phyloP scores from a whole-genome alignment of 192 early-diverging fungal genomes.

The Chytriomyces hyalinus region DNA sequence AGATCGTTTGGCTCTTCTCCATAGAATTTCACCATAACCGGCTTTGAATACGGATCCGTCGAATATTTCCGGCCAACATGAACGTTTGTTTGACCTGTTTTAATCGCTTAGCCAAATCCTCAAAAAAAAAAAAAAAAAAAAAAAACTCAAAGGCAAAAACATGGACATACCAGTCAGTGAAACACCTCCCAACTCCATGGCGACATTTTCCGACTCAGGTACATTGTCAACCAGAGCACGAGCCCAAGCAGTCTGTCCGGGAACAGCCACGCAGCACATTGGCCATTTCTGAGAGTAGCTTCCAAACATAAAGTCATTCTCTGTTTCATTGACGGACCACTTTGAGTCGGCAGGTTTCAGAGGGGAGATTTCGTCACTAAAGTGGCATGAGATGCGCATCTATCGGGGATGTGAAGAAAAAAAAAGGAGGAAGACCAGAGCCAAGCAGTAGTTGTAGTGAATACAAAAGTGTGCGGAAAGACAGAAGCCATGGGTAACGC shows the following conservation, averaged over 20 bases:
- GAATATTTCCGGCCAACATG: constrained; percentile 17
- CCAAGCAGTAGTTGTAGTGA: too few species aligned
- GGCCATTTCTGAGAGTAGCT: constrained; percentile 25
- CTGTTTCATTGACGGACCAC: constrained; percentile 14
- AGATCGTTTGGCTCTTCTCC: constrained; percentile 32
- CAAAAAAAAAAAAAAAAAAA: too few species aligned
- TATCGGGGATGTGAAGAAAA: neutral
- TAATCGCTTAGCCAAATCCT: too few species aligned
- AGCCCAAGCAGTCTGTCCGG: constrained; percentile 27
- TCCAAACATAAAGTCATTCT: constrained; percentile 25
- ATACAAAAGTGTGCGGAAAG: neutral
- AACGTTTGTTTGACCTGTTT: neutral
- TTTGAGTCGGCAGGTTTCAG: neutral
- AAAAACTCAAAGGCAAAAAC: too few species aligned
- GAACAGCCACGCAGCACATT: constrained; percentile 15
- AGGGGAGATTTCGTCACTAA: constrained; percentile 3
- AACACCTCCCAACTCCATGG: neutral
- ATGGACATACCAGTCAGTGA: neutral
- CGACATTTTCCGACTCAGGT: neutral
- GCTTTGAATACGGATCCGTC: neutral
- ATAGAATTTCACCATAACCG: constrained; percentile 26
- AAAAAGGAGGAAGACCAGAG: too few species aligned
- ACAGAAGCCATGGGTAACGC: neutral
- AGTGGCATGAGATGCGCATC: constrained; percentile 5
- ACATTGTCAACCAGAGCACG: neutral